Percentiles rank a stretch among this genome's conserved stretches.
Evolutionary conservation across 2,329 filamentous ascomycete genomes (phyloP).

Genomic region (Catunica adiposa): DNA sequence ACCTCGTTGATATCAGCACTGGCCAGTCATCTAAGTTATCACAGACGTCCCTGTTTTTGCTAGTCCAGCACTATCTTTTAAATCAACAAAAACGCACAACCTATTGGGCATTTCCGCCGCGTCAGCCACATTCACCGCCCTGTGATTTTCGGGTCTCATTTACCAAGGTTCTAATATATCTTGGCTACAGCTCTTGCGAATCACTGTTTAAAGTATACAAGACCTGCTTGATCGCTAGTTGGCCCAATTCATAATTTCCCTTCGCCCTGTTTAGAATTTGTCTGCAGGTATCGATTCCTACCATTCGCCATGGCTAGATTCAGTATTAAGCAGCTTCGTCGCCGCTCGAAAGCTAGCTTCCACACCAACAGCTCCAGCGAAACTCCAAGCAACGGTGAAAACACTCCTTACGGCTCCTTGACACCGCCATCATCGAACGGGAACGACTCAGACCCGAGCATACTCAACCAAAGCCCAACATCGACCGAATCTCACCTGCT

Average conservation of each 20-base stretch:
- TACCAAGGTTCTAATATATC: neutral
- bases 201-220: neutral
- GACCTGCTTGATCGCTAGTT: neutral
- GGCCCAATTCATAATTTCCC: neutral
- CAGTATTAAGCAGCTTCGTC: constrained; percentile 51
- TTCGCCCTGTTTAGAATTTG: neutral
- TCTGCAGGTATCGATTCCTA: neutral
- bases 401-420: constrained; percentile 50
- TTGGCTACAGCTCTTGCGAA: neutral
- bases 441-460: constrained; percentile 46
- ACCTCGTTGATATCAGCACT: neutral
- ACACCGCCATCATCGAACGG: constrained; percentile 56
- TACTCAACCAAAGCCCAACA: constrained; percentile 19
- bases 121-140: constrained; percentile 2
- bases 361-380: constrained; percentile 46
- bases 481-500: neutral
- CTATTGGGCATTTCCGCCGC: neutral
- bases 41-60: neutral
- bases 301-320: constrained; percentile 8
- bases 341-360: constrained; percentile 61
- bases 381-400: constrained; percentile 39
- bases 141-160: neutral
- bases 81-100: neutral
- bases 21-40: neutral
- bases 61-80: neutral